Conservation (phyloP, 2,329 filamentous ascomycete genomes). For the Fragosphaeria purpurea region DNA sequence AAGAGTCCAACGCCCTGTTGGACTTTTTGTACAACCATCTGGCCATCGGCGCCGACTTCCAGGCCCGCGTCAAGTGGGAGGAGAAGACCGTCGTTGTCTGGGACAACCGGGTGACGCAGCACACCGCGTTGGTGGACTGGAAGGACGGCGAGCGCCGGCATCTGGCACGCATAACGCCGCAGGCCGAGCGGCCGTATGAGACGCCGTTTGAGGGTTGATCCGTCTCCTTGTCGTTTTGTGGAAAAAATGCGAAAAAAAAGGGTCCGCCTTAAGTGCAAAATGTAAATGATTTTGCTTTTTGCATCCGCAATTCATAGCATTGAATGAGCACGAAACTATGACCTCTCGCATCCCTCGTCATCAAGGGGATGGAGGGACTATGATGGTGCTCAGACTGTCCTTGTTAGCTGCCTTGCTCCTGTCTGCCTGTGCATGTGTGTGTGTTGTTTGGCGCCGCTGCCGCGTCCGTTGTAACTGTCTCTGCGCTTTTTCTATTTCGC, state of each 20-base stretch:
- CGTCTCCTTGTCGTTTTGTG: too few relatives aligned
- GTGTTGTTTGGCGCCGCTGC: background rate
- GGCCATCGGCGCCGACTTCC: conserved; percentile 60
- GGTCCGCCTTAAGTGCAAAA: too few relatives aligned
- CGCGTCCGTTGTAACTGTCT: background rate
- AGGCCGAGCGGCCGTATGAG: conserved; percentile 69
- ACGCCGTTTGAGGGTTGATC: conserved; percentile 40
- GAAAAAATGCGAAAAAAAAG: too few relatives aligned
- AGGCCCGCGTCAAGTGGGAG: conserved; percentile 67
- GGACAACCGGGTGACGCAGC: conserved; percentile 73
- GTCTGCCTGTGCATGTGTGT: too few relatives aligned
- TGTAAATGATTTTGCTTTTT: too few relatives aligned
- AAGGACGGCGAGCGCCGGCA: conserved; percentile 67
- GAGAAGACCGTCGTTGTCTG: conserved; percentile 73
- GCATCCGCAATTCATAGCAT: too few relatives aligned
- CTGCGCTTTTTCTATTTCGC: conserved; percentile 5
- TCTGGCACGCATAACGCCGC: conserved; percentile 70
- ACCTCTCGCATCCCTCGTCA: too few relatives aligned
- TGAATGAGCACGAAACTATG: too few relatives aligned
- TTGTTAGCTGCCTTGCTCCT: too few relatives aligned
- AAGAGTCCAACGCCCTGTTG: conserved; percentile 68
- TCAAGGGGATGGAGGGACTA: too few relatives aligned
- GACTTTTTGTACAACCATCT: conserved; percentile 73
- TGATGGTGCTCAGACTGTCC: too few relatives aligned
- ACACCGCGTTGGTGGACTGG: conserved; percentile 76